A percentile compares a stretch with the other conserved stretches of the same genome.
phyloP scores from a whole-genome alignment of 2,329 filamentous ascomycete genomes.

The Neonectria ditissima region DNA sequence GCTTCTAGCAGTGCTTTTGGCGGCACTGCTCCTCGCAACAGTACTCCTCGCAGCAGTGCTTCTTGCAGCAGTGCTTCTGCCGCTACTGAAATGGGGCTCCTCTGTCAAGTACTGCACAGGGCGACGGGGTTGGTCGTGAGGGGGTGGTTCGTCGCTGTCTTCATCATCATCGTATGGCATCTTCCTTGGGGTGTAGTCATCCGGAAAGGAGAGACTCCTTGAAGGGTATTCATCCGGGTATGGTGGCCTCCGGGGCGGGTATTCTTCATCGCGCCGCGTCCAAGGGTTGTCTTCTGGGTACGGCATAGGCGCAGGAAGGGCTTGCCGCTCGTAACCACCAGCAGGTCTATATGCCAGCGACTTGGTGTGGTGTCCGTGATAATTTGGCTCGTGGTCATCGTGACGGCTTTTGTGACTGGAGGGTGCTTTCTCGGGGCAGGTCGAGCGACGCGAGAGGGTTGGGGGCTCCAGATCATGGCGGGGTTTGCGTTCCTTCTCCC shows the following conservation, averaged over 20 bases:
- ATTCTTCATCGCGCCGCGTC: constrained; percentile 35
- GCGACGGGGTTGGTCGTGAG: constrained; percentile 31
- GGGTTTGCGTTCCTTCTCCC: constrained; percentile 57
- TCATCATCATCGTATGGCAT: constrained; percentile 37
- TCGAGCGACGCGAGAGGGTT: constrained; percentile 56
- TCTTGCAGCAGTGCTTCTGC: constrained; percentile 32
- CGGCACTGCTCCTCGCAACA: too few relatives aligned
- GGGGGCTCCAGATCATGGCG: constrained; percentile 57
- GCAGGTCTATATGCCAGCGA: constrained; percentile 37
- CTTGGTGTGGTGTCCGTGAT: constrained; percentile 38
- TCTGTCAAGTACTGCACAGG: constrained; percentile 42
- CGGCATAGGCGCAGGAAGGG: constrained; percentile 27
- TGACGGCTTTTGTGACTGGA: constrained; percentile 39
- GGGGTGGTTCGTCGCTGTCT: constrained; percentile 40
- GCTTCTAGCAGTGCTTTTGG: constrained; percentile 35
- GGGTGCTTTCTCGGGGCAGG: constrained; percentile 58
- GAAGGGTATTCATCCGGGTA: constrained; percentile 39
- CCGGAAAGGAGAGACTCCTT: constrained; percentile 33
- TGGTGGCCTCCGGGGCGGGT: constrained; percentile 38
- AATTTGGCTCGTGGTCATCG: constrained; percentile 36
- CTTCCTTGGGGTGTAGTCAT: constrained; percentile 37
- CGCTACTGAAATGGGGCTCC: constrained; percentile 31
- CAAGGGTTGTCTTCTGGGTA: constrained; percentile 42
- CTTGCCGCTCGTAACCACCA: constrained; percentile 35
- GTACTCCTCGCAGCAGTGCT: constrained; percentile 29